A percentile compares a stretch with the other conserved stretches of the same genome.
Conservation (phyloP, 768 basidiomycete genomes). For the Kondoa subrosea region DNA sequence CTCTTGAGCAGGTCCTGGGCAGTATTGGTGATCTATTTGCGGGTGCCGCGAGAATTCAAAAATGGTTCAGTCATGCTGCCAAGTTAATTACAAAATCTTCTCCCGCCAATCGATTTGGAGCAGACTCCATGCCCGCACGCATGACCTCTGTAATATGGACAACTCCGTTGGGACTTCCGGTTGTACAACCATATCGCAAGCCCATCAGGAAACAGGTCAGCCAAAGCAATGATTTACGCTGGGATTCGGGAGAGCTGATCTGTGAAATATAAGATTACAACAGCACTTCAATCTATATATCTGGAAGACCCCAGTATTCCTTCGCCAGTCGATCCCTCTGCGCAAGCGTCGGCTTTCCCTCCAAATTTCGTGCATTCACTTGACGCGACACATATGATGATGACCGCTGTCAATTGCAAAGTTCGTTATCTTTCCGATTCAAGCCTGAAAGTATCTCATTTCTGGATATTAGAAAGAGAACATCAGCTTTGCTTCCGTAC, state of each 20-base stretch:
- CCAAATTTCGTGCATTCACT: slow-evolving; percentile 97
- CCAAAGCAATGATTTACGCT: not conserved
- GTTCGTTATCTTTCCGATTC: slow-evolving; percentile 44
- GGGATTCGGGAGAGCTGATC: not conserved
- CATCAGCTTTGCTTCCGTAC: slow-evolving; percentile 82
- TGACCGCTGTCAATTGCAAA: slow-evolving; percentile 76
- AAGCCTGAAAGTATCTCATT: slow-evolving; percentile 11
- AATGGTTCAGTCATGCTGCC: slow-evolving; percentile 70
- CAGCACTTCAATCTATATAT: slow-evolving; percentile 66
- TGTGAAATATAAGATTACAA: slow-evolving; percentile 41
- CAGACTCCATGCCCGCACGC: slow-evolving; percentile 53
- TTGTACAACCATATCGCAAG: slow-evolving; percentile 91
- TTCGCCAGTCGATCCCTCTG: slow-evolving; percentile 59
- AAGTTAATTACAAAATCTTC: slow-evolving; percentile 47
- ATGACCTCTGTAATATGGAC: slow-evolving; percentile 97
- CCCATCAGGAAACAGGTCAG: slow-evolving; percentile 50
- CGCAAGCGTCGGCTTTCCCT: slow-evolving; percentile 93
- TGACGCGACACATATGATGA: slow-evolving; percentile 97
- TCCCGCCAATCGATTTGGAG: slow-evolving; percentile 3
- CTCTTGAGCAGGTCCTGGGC: slow-evolving; percentile 41
- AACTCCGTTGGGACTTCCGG: slow-evolving; percentile 80
- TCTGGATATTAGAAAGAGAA: slow-evolving; percentile 42
- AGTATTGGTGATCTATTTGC: slow-evolving; percentile 84
- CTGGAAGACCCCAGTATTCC: slow-evolving; percentile 70
- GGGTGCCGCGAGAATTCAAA: slow-evolving; percentile 81